phyloP scores from a whole-genome alignment of 805 yeast genomes.

The Wickerhamomyces subpelliculosus region DNA sequence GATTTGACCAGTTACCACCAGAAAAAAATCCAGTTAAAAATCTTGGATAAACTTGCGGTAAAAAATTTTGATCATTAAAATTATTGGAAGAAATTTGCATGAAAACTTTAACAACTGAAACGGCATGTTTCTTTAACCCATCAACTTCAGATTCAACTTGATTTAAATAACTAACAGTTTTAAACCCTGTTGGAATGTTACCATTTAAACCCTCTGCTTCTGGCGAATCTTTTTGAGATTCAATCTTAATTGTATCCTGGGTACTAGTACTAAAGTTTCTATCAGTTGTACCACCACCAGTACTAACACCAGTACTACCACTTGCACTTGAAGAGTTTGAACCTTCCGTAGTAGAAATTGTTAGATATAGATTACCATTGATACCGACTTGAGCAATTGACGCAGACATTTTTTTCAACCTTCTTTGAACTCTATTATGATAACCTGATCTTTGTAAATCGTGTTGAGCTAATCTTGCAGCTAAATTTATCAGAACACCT shows the following conservation, averaged over 20 bases:
- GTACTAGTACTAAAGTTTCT: slow-evolving; percentile 14
- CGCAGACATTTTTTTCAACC: slow-evolving; percentile 45
- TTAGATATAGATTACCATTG: slow-evolving; percentile 56
- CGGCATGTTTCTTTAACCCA: slow-evolving; percentile 25
- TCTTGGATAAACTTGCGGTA: slow-evolving; percentile 66
- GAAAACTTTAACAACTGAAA: slow-evolving; percentile 23
- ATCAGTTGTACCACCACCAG: no score
- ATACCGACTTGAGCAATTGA: slow-evolving; percentile 58
- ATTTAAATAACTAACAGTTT: slow-evolving; percentile 24
- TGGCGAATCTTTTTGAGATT: slow-evolving; percentile 1
- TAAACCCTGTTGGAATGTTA: not conserved
- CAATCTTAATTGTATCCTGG: slow-evolving; percentile 16
- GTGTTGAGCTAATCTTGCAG: slow-evolving; percentile 46
- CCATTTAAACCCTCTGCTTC: slow-evolving; percentile 2
- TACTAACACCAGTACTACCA: no score
- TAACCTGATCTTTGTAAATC: slow-evolving; percentile 42
- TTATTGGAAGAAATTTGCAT: slow-evolving; percentile 23
- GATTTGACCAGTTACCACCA: slow-evolving; percentile 78
- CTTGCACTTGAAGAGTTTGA: not conserved
- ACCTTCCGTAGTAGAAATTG: slow-evolving; percentile 6
- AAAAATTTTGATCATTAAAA: slow-evolving; percentile 19
- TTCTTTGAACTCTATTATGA: slow-evolving; percentile 38
- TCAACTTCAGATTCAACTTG: slow-evolving; percentile 35
- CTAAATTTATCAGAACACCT: slow-evolving; percentile 45
- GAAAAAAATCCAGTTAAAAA: slow-evolving; percentile 58